A percentile compares a stretch with the other conserved stretches of the same genome.
These are phyloP conservation scores for Prinsepia uniflora DNA, from an alignment of 306 rosid genomes.

Conservation along the genomic window DNA sequence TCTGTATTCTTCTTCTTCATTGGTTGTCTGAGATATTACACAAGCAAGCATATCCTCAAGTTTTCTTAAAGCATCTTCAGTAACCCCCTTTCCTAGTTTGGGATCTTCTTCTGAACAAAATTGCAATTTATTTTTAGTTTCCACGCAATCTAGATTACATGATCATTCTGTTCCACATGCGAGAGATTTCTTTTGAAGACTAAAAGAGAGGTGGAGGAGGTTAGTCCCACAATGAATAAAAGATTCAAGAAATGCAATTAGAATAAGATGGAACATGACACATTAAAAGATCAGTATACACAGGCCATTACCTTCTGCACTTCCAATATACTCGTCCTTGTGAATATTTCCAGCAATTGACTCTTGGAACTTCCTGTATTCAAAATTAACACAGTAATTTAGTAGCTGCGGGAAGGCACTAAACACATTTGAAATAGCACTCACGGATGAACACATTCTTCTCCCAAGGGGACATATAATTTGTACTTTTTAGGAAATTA, in stretches of 20 bases:
- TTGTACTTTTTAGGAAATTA: too few relatives aligned
- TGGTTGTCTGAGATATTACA: slow-evolving; percentile 39
- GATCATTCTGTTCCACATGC: background rate
- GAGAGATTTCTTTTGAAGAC: background rate
- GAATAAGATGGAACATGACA: background rate
- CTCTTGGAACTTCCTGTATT: slow-evolving; percentile 61
- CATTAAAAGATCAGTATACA: background rate
- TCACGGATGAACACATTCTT: background rate
- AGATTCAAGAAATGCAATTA: background rate
- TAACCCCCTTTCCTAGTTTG: slow-evolving; percentile 27
- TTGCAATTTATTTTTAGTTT: slow-evolving; percentile 23
- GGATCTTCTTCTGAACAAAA: slow-evolving; percentile 40
- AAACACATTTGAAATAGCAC: background rate
- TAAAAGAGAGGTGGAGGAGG: background rate
- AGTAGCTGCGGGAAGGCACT: background rate
- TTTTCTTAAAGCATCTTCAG: slow-evolving; percentile 30
- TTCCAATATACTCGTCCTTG: slow-evolving; percentile 23
- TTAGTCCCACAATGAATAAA: background rate
- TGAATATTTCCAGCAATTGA: slow-evolving; percentile 23
- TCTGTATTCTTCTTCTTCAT: slow-evolving; percentile 48
- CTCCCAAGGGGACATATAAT: too few relatives aligned
- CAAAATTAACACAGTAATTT: background rate
- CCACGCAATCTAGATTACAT: slow-evolving; percentile 1
- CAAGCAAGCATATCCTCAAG: slow-evolving; percentile 47
- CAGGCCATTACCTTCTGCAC: slow-evolving; percentile 36